Evolutionary conservation across 2,329 filamentous ascomycete genomes (phyloP).

Genomic region (Penicillium janthinellum): DNA sequence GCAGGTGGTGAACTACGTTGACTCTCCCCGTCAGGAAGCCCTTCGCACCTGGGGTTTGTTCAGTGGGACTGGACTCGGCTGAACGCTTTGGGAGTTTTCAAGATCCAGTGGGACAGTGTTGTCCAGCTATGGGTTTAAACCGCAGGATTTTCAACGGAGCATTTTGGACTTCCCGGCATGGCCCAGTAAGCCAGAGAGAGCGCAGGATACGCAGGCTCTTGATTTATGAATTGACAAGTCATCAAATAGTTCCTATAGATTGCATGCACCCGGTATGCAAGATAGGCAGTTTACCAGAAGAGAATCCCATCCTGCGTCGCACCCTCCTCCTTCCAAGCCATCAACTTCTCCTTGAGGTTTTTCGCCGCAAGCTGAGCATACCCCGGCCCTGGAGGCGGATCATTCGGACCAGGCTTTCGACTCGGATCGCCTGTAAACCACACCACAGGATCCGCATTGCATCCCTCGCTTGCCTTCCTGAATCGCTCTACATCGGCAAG

Average conservation of each 20-base stretch:
- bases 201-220: too few relatives aligned
- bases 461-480: constrained; percentile 5
- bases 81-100: neutral
- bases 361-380: constrained; percentile 24
- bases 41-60: neutral
- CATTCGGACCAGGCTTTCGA: constrained; percentile 8
- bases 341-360: constrained; percentile 18
- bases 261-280: too few relatives aligned
- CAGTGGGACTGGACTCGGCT: neutral
- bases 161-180: too few relatives aligned
- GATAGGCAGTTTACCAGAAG: constrained; percentile 8
- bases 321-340: constrained; percentile 21
- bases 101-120: neutral
- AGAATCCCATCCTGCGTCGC: constrained; percentile 19
- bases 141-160: neutral
- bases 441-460: constrained; percentile 10
- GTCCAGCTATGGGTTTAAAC: neutral
- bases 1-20: neutral
- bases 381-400: constrained; percentile 12
- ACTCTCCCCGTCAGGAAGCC: neutral
- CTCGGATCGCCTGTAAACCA: constrained; percentile 21
- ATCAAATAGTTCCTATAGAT: too few relatives aligned
- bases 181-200: too few relatives aligned
- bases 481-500: constrained; percentile 20
- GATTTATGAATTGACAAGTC: too few relatives aligned